phyloP scores from a whole-genome alignment of 2,329 filamentous ascomycete species.

The Alternaria sp. region DNA sequence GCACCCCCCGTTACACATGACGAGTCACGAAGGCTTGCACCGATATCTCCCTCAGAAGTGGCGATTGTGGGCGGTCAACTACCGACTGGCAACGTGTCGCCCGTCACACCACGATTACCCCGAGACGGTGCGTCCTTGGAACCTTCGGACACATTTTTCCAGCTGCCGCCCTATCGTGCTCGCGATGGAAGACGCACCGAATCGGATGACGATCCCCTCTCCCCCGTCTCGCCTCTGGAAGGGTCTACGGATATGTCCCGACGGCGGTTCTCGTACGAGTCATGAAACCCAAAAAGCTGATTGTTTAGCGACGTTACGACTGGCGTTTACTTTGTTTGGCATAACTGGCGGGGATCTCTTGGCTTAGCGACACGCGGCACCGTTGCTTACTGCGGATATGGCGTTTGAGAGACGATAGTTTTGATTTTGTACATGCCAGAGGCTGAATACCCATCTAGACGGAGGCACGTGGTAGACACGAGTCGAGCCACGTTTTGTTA shows the following conservation, averaged over 20 bases:
- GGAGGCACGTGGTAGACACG: constrained; percentile 13
- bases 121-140: constrained; percentile 45
- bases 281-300: constrained; percentile 36
- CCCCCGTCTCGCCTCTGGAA: constrained; percentile 48
- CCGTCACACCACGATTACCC: constrained; percentile 43
- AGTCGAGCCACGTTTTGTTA: constrained; percentile 11
- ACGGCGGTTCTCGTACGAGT: constrained; percentile 52
- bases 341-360: constrained; percentile 6
- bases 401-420: constrained; percentile 26
- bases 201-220: constrained; percentile 41
- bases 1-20: constrained; percentile 31
- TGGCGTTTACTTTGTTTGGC: constrained; percentile 21
- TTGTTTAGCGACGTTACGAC: constrained; percentile 15
- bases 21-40: constrained; percentile 31
- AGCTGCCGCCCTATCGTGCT: constrained; percentile 33
- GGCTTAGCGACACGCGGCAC: constrained; percentile 1
- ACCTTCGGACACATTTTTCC: constrained; percentile 42
- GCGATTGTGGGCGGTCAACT: constrained; percentile 39
- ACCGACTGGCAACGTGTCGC: constrained; percentile 33
- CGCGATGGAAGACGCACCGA: constrained; percentile 34
- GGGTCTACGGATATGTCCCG: constrained; percentile 37
- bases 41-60: constrained; percentile 38
- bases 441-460: constrained; percentile 24
- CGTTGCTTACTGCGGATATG: constrained; percentile 7
- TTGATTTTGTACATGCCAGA: constrained; percentile 12